Evolutionary conservation across 192 early-diverging fungal species (phyloP).

Genomic region (Powellomyces hirtus): DNA sequence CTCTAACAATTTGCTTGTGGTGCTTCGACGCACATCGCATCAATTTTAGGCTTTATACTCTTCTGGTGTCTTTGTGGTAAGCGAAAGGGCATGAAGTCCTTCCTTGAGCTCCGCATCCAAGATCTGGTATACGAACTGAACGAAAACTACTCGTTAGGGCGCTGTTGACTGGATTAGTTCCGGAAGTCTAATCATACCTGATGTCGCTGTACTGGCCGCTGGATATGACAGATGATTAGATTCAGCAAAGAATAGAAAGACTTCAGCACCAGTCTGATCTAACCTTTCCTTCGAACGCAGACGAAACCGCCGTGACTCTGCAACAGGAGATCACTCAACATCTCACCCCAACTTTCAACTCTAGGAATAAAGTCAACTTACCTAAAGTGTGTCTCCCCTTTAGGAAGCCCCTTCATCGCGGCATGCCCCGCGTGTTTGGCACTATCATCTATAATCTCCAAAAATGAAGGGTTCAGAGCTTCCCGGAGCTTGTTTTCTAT

Average conservation of each 20-base stretch:
- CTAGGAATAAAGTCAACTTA: constrained; percentile 13
- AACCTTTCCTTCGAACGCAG: constrained; percentile 62
- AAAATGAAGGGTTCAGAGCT: constrained; percentile 50
- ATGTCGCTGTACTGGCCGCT: constrained; percentile 30
- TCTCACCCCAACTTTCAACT: not conserved
- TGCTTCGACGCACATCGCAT: no score
- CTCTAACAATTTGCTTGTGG: no score
- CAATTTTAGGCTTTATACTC: no score
- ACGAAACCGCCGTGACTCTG: constrained; percentile 70
- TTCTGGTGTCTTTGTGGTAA: constrained; percentile 73
- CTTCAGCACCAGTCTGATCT: not conserved
- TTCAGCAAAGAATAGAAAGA: not conserved
- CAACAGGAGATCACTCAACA: not conserved
- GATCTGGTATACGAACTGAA: constrained; percentile 64
- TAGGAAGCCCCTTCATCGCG: constrained; percentile 76
- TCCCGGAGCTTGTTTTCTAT: constrained; percentile 36
- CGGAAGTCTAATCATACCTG: constrained; percentile 10
- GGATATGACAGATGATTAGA: not conserved
- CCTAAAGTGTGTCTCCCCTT: constrained; percentile 83
- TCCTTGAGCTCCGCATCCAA: constrained; percentile 66
- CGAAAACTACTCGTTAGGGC: not conserved
- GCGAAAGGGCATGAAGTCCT: constrained; percentile 71
- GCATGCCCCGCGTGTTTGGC: constrained; percentile 78
- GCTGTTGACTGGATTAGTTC: not conserved
- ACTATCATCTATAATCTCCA: constrained; percentile 79